These are phyloP conservation scores for Talaromyces sp. DNA, from an alignment of 2,329 filamentous ascomycete genomes.

Conservation along the genomic window DNA sequence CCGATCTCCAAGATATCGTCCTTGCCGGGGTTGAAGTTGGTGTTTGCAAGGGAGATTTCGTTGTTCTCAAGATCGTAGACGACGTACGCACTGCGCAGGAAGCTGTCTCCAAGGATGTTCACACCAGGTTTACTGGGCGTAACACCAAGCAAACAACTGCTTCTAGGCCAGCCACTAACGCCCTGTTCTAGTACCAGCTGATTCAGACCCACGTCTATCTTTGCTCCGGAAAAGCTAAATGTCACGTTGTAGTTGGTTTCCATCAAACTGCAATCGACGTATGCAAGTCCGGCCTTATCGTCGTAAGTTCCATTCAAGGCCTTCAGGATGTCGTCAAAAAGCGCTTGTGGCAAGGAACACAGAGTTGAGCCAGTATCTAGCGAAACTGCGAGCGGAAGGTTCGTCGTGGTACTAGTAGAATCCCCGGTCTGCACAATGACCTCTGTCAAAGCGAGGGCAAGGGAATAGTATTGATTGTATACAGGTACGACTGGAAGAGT, in stretches of 20 bases:
- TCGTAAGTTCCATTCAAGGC: slow-evolving; percentile 37
- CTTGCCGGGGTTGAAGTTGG: slow-evolving; percentile 51
- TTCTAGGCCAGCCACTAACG: slow-evolving; percentile 52
- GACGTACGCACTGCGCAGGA: slow-evolving; percentile 67
- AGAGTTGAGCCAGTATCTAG: slow-evolving; percentile 69
- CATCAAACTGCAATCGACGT: slow-evolving; percentile 47
- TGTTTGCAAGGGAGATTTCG: slow-evolving; percentile 65
- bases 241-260: slow-evolving; percentile 46
- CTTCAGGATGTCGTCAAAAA: slow-evolving; percentile 51
- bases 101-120: slow-evolving; percentile 68
- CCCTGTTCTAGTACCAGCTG: slow-evolving; percentile 63
- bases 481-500: slow-evolving; percentile 59
- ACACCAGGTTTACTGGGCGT: slow-evolving; percentile 54
- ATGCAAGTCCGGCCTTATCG: slow-evolving; percentile 46
- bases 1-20: slow-evolving; percentile 23
- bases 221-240: slow-evolving; percentile 54
- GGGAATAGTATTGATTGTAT: slow-evolving; percentile 53
- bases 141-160: slow-evolving; percentile 66
- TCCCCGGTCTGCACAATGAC: slow-evolving; percentile 40
- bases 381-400: slow-evolving; percentile 56
- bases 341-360: slow-evolving; percentile 60
- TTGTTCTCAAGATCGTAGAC: slow-evolving; percentile 70
- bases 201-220: slow-evolving; percentile 52
- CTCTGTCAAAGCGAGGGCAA: slow-evolving; percentile 60
- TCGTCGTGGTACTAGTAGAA: slow-evolving; percentile 20